Evolutionary conservation across 176 grass and related monocot genomes (phyloP), one percentile per base, ranked within the genome.

Genomic region (Oropetium thomaeum): DNA sequence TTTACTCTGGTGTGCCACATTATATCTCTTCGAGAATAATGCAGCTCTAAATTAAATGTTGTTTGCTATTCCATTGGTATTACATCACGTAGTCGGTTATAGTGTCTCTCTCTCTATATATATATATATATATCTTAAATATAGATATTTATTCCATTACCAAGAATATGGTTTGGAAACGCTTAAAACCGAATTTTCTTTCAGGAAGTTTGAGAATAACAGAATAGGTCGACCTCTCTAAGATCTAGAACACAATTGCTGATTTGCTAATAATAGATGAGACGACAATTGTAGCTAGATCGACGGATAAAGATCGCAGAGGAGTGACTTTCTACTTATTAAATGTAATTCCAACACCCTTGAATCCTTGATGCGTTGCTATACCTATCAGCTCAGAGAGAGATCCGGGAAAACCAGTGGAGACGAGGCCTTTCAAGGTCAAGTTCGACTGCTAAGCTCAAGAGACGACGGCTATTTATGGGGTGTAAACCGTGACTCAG

Each of bases 371-470:
- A 59, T 68, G 71, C 71, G 35, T 66, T 16, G 39, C 33, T 31
- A 65, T 45, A 58, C 62, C 63, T 39, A 27, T 76, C 81, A 60
- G 49, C 30, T 75, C 30, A 68, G 63, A 54, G 44, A 73, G 59
- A 59, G 51, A 75, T 66, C 25, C 41, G 15, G 67, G 41, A 28
- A 49, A 62, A 71, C 64, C 81, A 83, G 40, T 83, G 81, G 49
- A 76, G 39, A 76, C 71, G 23, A 59, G 61, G 30, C 30, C 51
- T 83, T 83, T 83, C 81, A 37, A 47, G 51, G 71, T 83, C 80
- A 82, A 82, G 71, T 75, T 83, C 62, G 51, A 76, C 51, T 38
- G 71, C 52, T 76, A 68, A 76, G 7, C 30, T 83, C 39, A 45
- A 54, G 28, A 44, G 49, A 22, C 7, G 67, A 51, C 2, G 39